phyloP scores from a whole-genome alignment of 805 yeast genomes.

The Danielia reshetovae region DNA sequence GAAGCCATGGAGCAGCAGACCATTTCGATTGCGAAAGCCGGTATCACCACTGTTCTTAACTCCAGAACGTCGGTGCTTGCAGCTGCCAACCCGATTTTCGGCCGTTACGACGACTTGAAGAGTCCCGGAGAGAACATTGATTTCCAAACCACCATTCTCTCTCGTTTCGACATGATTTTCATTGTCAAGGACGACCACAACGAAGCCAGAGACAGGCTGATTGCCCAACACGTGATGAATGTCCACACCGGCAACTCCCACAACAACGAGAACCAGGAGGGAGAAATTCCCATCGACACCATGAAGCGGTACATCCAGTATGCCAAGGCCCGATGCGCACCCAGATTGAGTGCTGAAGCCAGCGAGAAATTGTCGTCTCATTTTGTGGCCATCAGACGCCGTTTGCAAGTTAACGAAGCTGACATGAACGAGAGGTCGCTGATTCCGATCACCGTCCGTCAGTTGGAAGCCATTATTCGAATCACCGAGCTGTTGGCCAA shows the following conservation, averaged over 20 bases:
- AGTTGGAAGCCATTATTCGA: conserved; percentile 94
- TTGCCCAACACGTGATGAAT: conserved; percentile 93
- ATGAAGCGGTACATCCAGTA: conserved; percentile 92
- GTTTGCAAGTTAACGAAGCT: conserved; percentile 74
- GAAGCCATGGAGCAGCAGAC: conserved; percentile 99
- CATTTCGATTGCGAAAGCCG: conserved; percentile 97
- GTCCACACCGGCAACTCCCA: conserved; percentile 77
- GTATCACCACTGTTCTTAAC: conserved; percentile 93
- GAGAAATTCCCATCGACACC: conserved; percentile 83
- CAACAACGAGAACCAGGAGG: conserved; percentile 49
- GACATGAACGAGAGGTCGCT: conserved; percentile 86
- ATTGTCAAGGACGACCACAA: conserved; percentile 95
- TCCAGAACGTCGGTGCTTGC: conserved; percentile 96
- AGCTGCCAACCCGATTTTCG: conserved; percentile 97
- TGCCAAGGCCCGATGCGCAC: conserved; percentile 89
- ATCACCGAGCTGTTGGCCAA: conserved; percentile 93
- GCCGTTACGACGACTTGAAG: conserved; percentile 93
- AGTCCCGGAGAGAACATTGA: conserved; percentile 98
- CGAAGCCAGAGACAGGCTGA: conserved; percentile 75
- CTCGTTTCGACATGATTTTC: conserved; percentile 98
- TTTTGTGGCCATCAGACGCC: conserved; percentile 84
- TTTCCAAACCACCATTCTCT: conserved; percentile 92
- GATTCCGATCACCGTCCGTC: conserved; percentile 96
- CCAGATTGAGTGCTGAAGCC: conserved; percentile 83
- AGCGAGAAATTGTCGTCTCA: conserved; percentile 87